These are phyloP conservation scores for Petunia secreta DNA, from an alignment of 257 asterid genomes.

Conservation along the genomic window DNA sequence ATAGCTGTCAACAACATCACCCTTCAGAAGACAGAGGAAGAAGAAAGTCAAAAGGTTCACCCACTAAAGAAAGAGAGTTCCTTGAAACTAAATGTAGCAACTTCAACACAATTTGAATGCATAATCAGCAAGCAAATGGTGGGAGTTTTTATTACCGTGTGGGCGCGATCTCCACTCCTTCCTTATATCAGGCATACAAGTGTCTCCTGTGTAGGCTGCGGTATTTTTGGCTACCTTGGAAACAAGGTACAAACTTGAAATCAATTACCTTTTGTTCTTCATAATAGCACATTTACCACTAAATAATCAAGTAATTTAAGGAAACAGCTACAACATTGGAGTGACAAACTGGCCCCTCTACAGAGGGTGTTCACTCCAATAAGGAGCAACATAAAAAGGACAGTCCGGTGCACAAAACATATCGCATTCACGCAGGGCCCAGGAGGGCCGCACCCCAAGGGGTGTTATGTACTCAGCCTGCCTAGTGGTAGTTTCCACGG, in stretches of 20 bases:
- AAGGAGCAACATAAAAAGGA: not conserved
- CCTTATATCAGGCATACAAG: slow-evolving; percentile 49
- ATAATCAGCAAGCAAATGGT: slow-evolving; percentile 65
- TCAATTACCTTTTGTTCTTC: not conserved
- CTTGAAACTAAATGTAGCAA: slow-evolving; percentile 35
- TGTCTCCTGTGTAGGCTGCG: slow-evolving; percentile 62
- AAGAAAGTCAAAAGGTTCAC: slow-evolving; percentile 48
- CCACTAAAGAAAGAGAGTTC: slow-evolving; percentile 40
- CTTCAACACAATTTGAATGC: slow-evolving; percentile 44
- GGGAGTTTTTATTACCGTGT: slow-evolving; percentile 59
- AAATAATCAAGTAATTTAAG: slow-evolving; percentile 8
- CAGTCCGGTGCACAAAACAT: too few species aligned
- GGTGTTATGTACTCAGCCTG: too few species aligned
- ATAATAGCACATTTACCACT: not conserved
- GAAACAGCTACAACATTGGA: not conserved
- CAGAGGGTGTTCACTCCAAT: not conserved
- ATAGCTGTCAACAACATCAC: slow-evolving; percentile 22
- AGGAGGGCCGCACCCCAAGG: too few species aligned
- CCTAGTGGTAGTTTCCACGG: too few species aligned
- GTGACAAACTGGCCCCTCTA: not conserved
- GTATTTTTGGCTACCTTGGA: slow-evolving; percentile 62
- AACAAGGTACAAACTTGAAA: slow-evolving; percentile 49
- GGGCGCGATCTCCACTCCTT: slow-evolving; percentile 51
- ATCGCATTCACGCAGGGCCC: too few species aligned
- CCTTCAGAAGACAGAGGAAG: slow-evolving; percentile 47